Evolutionary conservation across 176 grass and related monocot species (phyloP).

Genomic region (Hordeum vulgare): MorexV3_pseudomolecules_assembly NC_058520.1:361277186-361277685

Average conservation of each 20-base stretch:
- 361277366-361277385: conserved; percentile 9
- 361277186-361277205: conserved; percentile 82
- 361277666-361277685: conserved; percentile 82
- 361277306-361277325: conserved; percentile 99
- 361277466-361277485: conserved; percentile 87
- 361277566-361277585: conserved; percentile 99
- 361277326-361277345: conserved; percentile 10
- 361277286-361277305: conserved; percentile 97
- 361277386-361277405: conserved; percentile 75
- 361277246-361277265: conserved; percentile 85
- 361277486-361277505: conserved; percentile 15
- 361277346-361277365: background rate
- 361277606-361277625: conserved; percentile 12
- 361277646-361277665: background rate
- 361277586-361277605: conserved; percentile 45
- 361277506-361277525: background rate
- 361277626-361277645: background rate
- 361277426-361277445: conserved; percentile 93
- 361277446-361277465: conserved; percentile 99
- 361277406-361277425: conserved; percentile 99
- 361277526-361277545: conserved; percentile 9
- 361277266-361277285: conserved; percentile 94
- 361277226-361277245: conserved; percentile 53
- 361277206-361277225: conserved; percentile 74
- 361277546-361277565: conserved; percentile 48